Evolutionary conservation across 2,329 filamentous ascomycete genomes (phyloP).

Genomic region (Byssothecium circinans): DNA sequence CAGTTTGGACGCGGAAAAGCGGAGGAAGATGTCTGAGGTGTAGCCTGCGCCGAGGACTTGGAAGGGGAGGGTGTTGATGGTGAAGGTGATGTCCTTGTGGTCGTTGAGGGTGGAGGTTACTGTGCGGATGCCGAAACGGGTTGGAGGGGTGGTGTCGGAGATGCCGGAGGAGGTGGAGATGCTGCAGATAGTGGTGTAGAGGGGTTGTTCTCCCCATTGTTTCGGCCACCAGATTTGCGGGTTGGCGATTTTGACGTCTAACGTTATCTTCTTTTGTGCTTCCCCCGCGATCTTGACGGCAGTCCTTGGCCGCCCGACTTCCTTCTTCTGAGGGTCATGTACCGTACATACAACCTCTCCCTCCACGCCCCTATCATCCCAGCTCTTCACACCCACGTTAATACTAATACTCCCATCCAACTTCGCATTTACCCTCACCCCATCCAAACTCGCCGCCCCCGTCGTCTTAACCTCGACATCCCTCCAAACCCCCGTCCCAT

Average conservation of each 20-base stretch:
- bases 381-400: constrained; percentile 26
- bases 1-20: constrained; percentile 56
- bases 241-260: constrained; percentile 45
- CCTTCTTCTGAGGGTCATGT: constrained; percentile 10
- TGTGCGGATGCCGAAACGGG: constrained; percentile 57
- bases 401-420: constrained; percentile 22
- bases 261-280: constrained; percentile 44
- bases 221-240: constrained; percentile 65
- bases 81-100: constrained; percentile 59
- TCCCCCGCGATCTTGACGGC: constrained; percentile 11
- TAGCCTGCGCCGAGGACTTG: constrained; percentile 65
- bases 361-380: constrained; percentile 8
- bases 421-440: constrained; percentile 29
- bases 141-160: constrained; percentile 40
- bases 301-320: constrained; percentile 10
- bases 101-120: constrained; percentile 56
- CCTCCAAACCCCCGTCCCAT: constrained; percentile 66
- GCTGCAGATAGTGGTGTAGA: constrained; percentile 49
- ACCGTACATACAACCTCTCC: constrained; percentile 19
- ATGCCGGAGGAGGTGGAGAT: constrained; percentile 17
- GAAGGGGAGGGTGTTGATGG: constrained; percentile 60
- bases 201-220: constrained; percentile 59
- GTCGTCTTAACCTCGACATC: constrained; percentile 60
- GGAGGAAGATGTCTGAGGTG: constrained; percentile 62
- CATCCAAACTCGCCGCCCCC: constrained; percentile 47